Conservation (phyloP, 768 basidiomycete species). For the Coprinopsis marcescibilis region DNA sequence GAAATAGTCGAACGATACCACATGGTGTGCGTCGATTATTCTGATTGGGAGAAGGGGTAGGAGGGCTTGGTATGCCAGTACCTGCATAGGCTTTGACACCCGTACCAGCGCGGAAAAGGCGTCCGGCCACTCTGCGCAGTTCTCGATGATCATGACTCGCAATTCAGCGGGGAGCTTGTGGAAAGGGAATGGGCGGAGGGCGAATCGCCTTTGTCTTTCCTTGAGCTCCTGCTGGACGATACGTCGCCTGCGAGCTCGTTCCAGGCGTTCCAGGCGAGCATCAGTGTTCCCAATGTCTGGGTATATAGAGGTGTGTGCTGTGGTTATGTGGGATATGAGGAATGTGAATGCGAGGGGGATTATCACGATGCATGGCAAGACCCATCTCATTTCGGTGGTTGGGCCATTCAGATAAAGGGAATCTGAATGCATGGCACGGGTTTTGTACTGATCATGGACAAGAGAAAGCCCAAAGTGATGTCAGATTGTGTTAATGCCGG, state of each 20-base stretch:
- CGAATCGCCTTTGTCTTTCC: slow-evolving; percentile 14
- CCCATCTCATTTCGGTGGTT: slow-evolving; percentile 18
- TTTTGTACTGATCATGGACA: too few relatives aligned
- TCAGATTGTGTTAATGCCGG: too few relatives aligned
- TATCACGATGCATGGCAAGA: slow-evolving; percentile 19
- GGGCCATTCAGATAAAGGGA: too few relatives aligned
- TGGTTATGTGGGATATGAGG: slow-evolving; percentile 17
- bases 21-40: slow-evolving; percentile 25
- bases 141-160: slow-evolving; percentile 23
- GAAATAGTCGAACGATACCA: slow-evolving; percentile 25
- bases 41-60: slow-evolving; percentile 28
- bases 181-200: slow-evolving; percentile 22
- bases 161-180: slow-evolving; percentile 28
- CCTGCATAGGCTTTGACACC: slow-evolving; percentile 26
- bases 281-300: too few relatives aligned
- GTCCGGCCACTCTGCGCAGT: slow-evolving; percentile 21
- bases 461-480: too few relatives aligned
- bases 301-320: neutral
- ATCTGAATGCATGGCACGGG: too few relatives aligned
- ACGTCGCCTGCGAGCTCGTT: slow-evolving; percentile 15
- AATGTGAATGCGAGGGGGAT: slow-evolving; percentile 21
- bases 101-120: slow-evolving; percentile 28
- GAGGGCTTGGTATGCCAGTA: slow-evolving; percentile 27
- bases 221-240: slow-evolving; percentile 18
- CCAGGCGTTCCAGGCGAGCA: slow-evolving; percentile 15